phyloP scores from a whole-genome alignment of 345 rosid species.

The Citrus australasica region DNA sequence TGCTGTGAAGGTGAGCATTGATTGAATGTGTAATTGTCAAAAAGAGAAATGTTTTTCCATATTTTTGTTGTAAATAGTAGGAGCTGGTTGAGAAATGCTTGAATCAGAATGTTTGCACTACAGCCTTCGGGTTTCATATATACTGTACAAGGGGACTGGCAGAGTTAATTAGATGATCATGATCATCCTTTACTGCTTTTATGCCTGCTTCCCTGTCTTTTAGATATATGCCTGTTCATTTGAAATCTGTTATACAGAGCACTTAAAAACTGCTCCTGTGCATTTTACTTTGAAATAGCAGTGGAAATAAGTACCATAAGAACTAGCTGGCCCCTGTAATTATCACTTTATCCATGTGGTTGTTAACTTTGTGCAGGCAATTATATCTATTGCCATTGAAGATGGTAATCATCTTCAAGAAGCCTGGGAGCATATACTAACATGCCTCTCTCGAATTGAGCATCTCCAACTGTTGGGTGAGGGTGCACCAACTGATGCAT shows the following conservation, averaged over 20 bases:
- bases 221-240: neutral
- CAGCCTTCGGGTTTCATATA: neutral
- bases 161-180: neutral
- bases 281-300: neutral
- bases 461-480: slow-evolving; percentile 94
- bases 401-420: slow-evolving; percentile 95
- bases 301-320: neutral
- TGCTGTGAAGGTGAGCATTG: slow-evolving; percentile 75
- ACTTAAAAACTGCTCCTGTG: neutral
- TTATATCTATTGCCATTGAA: slow-evolving; percentile 86
- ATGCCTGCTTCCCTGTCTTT: neutral
- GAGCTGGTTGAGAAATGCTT: slow-evolving; percentile 3
- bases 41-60: neutral
- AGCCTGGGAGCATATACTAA: slow-evolving; percentile 94
- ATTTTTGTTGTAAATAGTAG: neutral
- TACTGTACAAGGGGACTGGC: neutral
- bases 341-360: neutral
- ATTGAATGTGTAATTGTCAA: neutral
- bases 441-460: slow-evolving; percentile 94
- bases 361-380: slow-evolving; percentile 55
- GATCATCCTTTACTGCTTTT: neutral
- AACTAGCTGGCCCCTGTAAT: neutral
- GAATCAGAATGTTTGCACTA: slow-evolving; percentile 1
- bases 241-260: neutral
- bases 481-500: slow-evolving; percentile 90